Base-by-base conservation (phyloP, 2,329 filamentous ascomycete genomes). In the Tricladium varicosporioides region DNA sequence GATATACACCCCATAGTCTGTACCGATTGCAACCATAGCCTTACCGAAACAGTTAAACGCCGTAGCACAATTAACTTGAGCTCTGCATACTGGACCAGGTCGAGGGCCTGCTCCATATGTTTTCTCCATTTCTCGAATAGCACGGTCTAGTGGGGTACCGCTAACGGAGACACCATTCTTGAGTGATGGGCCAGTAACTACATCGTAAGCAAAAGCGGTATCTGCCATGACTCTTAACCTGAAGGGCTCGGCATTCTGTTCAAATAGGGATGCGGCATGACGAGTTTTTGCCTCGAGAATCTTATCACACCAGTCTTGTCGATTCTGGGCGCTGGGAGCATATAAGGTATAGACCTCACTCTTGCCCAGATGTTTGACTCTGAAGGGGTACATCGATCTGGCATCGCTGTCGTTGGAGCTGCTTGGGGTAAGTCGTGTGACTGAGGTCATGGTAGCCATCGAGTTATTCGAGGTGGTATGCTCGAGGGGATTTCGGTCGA, bases 181-280 rank as follows among this genome's bases (percentile, higher is more conserved):
- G 70, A 82, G 87, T 11, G 84, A 80, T 42, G 83, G 77, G 48
- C 79, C 76, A 2, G 83, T 80, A 54, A 81, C 71, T 3, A 78
- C 75, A 63, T 95, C 91, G 66, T 92, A 92, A 10, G 88, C 86
- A 72, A 99, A 99, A 0, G 92, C 90, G 45, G 89, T 88, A 70
- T 99, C 94, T 0, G 94, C 92, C 70, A 99, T 87, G 8, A 99
- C 92, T 18, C 91, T 86, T 7, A 99, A 77, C 51, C 91, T 83
- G 81, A 99, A 99, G 0, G 94, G 94, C 72, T 99, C 94, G 0
- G 94, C 93, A 69, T 97, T 96, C 69, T 99, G 94, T 3, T 89
- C 86, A 72, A 90, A 89, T 5, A 97, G 78, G 2, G 92, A 90
- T 51, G 91, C 88, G 18, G 94, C 94, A 71, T 99, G 92, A 58